Base-by-base conservation (phyloP, 2,329 filamentous ascomycete genomes). In the Ceratocystis papillata region DNA sequence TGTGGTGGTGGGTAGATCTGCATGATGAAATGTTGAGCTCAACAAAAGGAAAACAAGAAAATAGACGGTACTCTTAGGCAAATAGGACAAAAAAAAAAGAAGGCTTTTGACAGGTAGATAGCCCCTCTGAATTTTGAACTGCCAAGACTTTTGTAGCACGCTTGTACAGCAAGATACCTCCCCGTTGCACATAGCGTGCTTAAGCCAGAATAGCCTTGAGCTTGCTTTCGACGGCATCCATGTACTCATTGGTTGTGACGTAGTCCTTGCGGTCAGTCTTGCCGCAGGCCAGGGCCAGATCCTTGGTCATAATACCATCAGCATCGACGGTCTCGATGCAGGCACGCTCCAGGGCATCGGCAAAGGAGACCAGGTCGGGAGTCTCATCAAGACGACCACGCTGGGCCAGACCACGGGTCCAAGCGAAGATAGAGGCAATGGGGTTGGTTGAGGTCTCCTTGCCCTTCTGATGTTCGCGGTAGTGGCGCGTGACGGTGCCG, bases 261-360 rank as follows among this genome's bases (percentile, higher is more conserved):
- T 92, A 97, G 74, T 90, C 87, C 72, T 84, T 84, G 71, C 89
- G 84, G 69, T 84, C 87, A 72, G 87, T 91, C 82, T 92, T 92
- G 73, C 94, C 94, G 76, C 89, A 94, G 62, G 92, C 89, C 68
- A 97, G 84, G n/a, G 94, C 94, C 72, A 99, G 79, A 78, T 99
- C 94, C 86, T 99, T 99, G 77, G 94, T 99, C 94, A 97, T 99
- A 80, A 97, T 88, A 69, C 89, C 89, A 74, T 97, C 93, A 67
- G 89, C 77, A 75, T 97, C 89, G 71, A 99, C 94, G 30, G 93
- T 93, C 76, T 97, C 91, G 68, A 96, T 82, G 76, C 94, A 96
- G 46, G 94, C 94, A 77, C 89, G 83, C 83, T 99, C 94, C 65
- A 99, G 84, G 74, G 83, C 84, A 80, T 97, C 89, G 67, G 93